Base-by-base conservation (phyloP, 345 rosid genomes). In the Melaleuca quinquenervia region DNA sequence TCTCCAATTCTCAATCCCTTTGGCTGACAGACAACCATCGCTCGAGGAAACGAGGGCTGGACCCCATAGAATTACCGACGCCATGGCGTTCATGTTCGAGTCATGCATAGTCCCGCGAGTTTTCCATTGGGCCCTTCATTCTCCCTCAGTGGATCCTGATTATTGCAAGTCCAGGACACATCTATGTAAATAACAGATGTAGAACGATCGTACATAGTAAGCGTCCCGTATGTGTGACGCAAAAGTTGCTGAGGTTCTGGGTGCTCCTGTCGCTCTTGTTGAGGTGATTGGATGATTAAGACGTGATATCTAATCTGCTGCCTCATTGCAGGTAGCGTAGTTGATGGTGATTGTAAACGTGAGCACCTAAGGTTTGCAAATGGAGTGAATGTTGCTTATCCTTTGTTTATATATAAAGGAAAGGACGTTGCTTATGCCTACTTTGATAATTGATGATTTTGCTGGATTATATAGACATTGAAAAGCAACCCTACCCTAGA, bases 81-180 rank as follows among this genome's bases (percentile, higher is more conserved):
- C 99, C 48, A 92, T 97, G 98, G 98, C 98, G 18, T 97, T 97
- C 91, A 97, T 97, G 99, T 95, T 97, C 9, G 98, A 97, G 88
- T 95, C 99, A 20, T 94, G 93, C 86, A 91, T 97, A 85, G 93
- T 96, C 55, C 99, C 99, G 45, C 93, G 96, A 89, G 91, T 95
- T 91, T 95, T 98, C 85, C 91, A 87, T 9, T 96, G 98, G 98
- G 98, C 95, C 45, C 92, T 96, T 7, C 92, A 97, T 85, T 96
- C 99, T 62, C 92, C 96, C 70, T 90, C 56, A 56, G 88, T 91
- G 36, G 98, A 97, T 86, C 93, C 41, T 50, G 94, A 95, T 86
- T 97, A 96, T 85, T 97, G 96, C 90, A 96, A 91, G 85, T 97
- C 98, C 87, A 96, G 99, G 99, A 94, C 10, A 64, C 12, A 24